Evolutionary conservation across 352 stramenopile genomes (phyloP).

Genomic region (Phytopythium delawarense): DNA sequence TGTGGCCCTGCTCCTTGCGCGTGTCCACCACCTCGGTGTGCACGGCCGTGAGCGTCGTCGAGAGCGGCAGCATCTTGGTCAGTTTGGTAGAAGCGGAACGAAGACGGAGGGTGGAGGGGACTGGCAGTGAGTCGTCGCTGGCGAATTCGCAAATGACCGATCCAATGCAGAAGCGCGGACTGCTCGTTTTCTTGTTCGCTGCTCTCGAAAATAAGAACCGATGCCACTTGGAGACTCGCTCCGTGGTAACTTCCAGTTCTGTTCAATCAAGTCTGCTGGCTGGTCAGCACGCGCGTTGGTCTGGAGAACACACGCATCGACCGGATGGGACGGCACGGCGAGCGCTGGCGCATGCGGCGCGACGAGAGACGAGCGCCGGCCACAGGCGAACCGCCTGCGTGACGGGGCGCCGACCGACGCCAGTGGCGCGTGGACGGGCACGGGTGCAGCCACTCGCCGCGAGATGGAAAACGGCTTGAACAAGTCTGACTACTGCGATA

Average conservation of each 20-base stretch:
- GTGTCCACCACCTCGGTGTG: constrained; percentile 67
- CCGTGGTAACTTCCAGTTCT: too few relatives aligned
- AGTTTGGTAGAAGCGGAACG: background rate
- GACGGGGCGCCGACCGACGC: background rate
- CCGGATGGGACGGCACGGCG: background rate
- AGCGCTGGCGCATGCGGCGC: constrained; percentile 1
- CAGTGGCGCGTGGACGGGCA: constrained; percentile 1
- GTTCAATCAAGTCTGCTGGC: too few relatives aligned
- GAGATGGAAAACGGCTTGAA: background rate
- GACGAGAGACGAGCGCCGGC: constrained; percentile 1
- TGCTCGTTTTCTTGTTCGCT: constrained; percentile 5
- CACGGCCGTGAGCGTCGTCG: constrained; percentile 46
- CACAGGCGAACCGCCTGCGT: constrained; percentile 1
- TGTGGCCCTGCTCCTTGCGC: constrained; percentile 71
- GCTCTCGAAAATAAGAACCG: background rate
- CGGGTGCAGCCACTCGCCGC: background rate
- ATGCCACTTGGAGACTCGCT: too few relatives aligned
- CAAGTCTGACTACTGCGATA: background rate
- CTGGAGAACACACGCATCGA: background rate
- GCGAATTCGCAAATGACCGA: constrained; percentile 7
- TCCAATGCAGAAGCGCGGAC: background rate
- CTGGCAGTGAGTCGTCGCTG: background rate
- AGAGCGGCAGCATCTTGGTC: constrained; percentile 26
- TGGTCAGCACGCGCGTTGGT: background rate
- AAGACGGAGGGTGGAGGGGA: too few relatives aligned